Conservation (phyloP, 2,329 filamentous ascomycete genomes). For the Penicillium brasilianum region DNA sequence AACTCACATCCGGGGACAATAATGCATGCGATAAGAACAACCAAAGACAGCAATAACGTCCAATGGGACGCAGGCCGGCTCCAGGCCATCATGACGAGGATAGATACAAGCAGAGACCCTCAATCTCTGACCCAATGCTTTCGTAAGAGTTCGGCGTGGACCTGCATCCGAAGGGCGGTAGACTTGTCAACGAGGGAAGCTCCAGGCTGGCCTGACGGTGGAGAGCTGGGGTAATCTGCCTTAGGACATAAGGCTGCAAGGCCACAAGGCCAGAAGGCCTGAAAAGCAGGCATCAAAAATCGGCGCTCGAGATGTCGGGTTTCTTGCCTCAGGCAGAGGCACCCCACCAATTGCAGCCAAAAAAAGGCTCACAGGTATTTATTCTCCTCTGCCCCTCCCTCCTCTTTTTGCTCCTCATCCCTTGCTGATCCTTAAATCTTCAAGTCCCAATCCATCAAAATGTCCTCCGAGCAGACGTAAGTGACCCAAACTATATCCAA, state of each 20-base stretch:
- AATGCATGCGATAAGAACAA: constrained; percentile 64
- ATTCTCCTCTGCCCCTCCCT: constrained; percentile 27
- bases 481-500: constrained; percentile 43
- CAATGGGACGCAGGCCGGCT: constrained; percentile 62
- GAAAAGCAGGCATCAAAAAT: constrained; percentile 11
- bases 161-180: constrained; percentile 38
- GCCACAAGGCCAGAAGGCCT: too few relatives aligned
- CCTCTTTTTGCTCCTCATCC: constrained; percentile 26
- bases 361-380: constrained; percentile 50
- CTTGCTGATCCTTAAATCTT: constrained; percentile 30
- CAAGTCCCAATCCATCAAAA: constrained; percentile 53
- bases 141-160: constrained; percentile 29
- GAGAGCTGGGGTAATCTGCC: constrained; percentile 39
- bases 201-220: constrained; percentile 43
- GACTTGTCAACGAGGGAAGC: constrained; percentile 27
- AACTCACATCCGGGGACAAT: constrained; percentile 68
- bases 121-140: constrained; percentile 35
- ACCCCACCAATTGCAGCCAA: constrained; percentile 32
- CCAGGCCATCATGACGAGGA: constrained; percentile 55
- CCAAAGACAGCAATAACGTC: constrained; percentile 66
- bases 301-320: constrained; percentile 10
- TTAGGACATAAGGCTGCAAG: constrained; percentile 31
- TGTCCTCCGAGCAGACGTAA: constrained; percentile 88
- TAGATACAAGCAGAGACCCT: constrained; percentile 41
- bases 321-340: constrained; percentile 8